Conservation (phyloP, 2,329 filamentous ascomycete genomes). For the Pyrenophora seminiperda region DNA sequence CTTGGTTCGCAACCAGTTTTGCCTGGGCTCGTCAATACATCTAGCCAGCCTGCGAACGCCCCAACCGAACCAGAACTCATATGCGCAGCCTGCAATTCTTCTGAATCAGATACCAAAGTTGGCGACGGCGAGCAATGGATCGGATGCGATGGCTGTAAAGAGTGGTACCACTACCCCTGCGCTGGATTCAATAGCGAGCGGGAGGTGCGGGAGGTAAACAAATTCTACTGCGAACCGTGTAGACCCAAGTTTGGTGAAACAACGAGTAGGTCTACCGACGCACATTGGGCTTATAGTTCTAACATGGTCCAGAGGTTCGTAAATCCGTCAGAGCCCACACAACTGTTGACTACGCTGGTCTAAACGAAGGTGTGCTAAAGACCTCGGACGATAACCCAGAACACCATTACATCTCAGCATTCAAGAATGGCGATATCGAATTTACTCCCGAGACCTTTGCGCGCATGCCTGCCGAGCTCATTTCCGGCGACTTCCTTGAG, state of each 20-base stretch:
- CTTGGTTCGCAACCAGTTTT: slow-evolving; percentile 24
- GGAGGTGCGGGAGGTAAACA: slow-evolving; percentile 69
- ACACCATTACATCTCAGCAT: slow-evolving; percentile 70
- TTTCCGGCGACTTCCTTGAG: slow-evolving; percentile 68
- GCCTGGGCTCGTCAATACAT: slow-evolving; percentile 15
- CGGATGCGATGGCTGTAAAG: slow-evolving; percentile 69
- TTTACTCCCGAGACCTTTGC: slow-evolving; percentile 67
- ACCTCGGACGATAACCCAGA: slow-evolving; percentile 67
- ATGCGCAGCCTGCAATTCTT: slow-evolving; percentile 63
- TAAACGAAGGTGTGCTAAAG: slow-evolving; percentile 69
- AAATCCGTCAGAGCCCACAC: slow-evolving; percentile 69
- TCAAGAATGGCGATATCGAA: slow-evolving; percentile 67
- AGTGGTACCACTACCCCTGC: slow-evolving; percentile 71
- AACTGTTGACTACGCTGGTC: slow-evolving; percentile 69
- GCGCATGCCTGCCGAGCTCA: slow-evolving; percentile 66
- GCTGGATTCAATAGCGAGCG: slow-evolving; percentile 68
- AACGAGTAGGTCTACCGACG: slow-evolving; percentile 55
- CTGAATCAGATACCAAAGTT: slow-evolving; percentile 58
- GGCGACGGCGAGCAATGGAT: slow-evolving; percentile 67
- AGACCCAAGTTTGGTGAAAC: slow-evolving; percentile 65
- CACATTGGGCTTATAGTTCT: slow-evolving; percentile 33
- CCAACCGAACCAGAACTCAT: slow-evolving; percentile 48
- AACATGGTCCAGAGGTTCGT: slow-evolving; percentile 56
- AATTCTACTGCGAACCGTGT: slow-evolving; percentile 67
- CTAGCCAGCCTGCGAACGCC: slow-evolving; percentile 13